phyloP scores from a whole-genome alignment of 441 rosid species.

The Adansonia gregorii region DNA sequence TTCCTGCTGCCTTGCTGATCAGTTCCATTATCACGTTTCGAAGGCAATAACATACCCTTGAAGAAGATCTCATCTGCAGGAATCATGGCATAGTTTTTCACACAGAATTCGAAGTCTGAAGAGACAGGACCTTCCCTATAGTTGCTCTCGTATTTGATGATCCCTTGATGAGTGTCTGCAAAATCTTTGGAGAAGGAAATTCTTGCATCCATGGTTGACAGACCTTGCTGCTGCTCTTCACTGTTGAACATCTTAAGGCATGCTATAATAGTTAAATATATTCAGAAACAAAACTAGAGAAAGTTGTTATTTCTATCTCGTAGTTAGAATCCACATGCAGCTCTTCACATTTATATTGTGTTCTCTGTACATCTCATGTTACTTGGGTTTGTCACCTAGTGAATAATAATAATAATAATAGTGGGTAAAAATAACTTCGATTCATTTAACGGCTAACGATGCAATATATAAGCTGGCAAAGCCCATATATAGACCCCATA shows the following conservation, averaged over 20 bases:
- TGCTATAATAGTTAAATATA: constrained; percentile 25
- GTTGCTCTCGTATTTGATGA: constrained; percentile 45
- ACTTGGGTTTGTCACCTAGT: constrained; percentile 56
- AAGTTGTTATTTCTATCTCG: neutral
- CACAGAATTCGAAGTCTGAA: constrained; percentile 81
- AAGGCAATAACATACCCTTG: constrained; percentile 78
- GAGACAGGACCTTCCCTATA: constrained; percentile 94
- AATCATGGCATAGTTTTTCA: constrained; percentile 51
- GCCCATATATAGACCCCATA: neutral
- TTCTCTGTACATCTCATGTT: constrained; percentile 61
- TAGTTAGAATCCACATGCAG: constrained; percentile 44
- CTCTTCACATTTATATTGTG: constrained; percentile 43
- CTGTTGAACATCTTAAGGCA: constrained; percentile 45
- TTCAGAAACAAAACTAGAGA: neutral
- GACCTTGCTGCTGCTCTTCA: constrained; percentile 25
- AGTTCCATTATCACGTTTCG: constrained; percentile 44
- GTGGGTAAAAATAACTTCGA: constrained; percentile 20
- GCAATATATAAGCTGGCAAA: constrained; percentile 9
- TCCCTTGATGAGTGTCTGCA: constrained; percentile 54
- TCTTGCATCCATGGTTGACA: constrained; percentile 60
- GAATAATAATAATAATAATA: constrained; percentile 27
- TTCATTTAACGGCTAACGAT: neutral
- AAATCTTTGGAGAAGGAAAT: constrained; percentile 95
- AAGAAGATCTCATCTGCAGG: constrained; percentile 88
- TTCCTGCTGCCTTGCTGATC: constrained; percentile 39